These are phyloP conservation scores for Agaricus blazei DNA, from an alignment of 768 basidiomycete species.

Conservation along the genomic window DNA sequence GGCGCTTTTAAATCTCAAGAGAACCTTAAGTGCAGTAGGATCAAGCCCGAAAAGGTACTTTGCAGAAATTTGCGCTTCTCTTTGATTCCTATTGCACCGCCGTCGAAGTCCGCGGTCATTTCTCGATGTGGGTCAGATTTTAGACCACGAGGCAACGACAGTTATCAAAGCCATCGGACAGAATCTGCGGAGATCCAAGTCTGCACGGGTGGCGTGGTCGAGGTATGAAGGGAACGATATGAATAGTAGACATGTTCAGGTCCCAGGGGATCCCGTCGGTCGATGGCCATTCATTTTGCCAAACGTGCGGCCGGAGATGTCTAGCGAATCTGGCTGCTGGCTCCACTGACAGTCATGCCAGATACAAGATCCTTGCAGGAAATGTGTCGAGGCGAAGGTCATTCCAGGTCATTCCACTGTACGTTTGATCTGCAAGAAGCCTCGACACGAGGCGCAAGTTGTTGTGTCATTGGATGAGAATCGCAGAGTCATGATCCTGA, in stretches of 20 bases:
- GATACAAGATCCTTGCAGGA: constrained; percentile 15
- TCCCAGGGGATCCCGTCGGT: neutral
- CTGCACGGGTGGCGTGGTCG: neutral
- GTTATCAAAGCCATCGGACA: constrained; percentile 19
- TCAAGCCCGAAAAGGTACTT: constrained; percentile 14
- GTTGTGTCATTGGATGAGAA: neutral
- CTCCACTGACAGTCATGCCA: constrained; percentile 17
- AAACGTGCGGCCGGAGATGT: constrained; percentile 11
- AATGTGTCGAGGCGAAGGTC: constrained; percentile 15
- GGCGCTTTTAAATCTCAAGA: constrained; percentile 9
- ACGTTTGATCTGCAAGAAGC: constrained; percentile 26
- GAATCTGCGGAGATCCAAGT: constrained; percentile 5
- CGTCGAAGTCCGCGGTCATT: constrained; percentile 40
- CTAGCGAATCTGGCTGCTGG: constrained; percentile 19
- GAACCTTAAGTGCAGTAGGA: constrained; percentile 10
- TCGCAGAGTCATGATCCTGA: neutral
- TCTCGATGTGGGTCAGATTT: constrained; percentile 20
- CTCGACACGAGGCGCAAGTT: constrained; percentile 14
- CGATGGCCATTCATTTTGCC: constrained; percentile 7
- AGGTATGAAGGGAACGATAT: neutral
- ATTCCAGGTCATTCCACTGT: constrained; percentile 5
- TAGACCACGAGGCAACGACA: constrained; percentile 34
- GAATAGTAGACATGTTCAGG: neutral
- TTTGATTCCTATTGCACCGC: constrained; percentile 15
- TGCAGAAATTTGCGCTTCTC: constrained; percentile 9